Evolutionary conservation across 2,329 filamentous ascomycete species (phyloP), one percentile per base, ranked within the genome.

Genomic region (Diplocarpon rosae): DNA sequence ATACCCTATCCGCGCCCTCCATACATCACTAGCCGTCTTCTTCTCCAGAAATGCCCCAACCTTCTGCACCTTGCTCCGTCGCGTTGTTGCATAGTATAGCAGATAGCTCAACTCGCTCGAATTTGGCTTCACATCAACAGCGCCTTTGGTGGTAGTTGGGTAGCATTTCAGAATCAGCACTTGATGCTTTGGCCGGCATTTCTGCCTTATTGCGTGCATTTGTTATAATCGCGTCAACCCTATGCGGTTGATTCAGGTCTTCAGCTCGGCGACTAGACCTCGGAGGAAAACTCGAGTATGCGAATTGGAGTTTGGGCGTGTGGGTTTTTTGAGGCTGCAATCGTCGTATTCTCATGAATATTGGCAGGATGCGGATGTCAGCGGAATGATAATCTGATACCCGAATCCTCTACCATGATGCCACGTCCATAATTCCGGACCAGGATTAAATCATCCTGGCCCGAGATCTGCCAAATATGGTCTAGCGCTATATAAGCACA

Each of bases 161-260:
- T 95, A 98, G 71, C 90, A 96, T 69, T 95, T 95, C 54, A 95
- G 76, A 55, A 95, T 83, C 50, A 96, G 72, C 56, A 95, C 85
- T 74, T 96, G 90, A 69, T 98, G 92, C 71, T 95, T 96, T 24
- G 92, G 90, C 49, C 90, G 86, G 66, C 77, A 80, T 65, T 72
- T 78, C 59, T 80, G 72, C 65, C 77, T 71, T 52, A 82, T 70
- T 60, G 77, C 71, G 61, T 82, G 72, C 78, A 83, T 83, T 60
- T 54, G 55, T 49, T 54, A 51, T 50, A 44, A 32, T 35, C 46
- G 46, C 24, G 38, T 45, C 24, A 39, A 39, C 31, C 17, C 31
- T 24, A 20, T 24, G 37, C 13, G 35, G n/a, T 15, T 15, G n/a
- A 8, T 30, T 43, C 27, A 28, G 17, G 35, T 14, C 10, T 32